Evolutionary conservation across 192 early-diverging fungal species (phyloP).

Genomic region (Backusella morwellensis): DNA sequence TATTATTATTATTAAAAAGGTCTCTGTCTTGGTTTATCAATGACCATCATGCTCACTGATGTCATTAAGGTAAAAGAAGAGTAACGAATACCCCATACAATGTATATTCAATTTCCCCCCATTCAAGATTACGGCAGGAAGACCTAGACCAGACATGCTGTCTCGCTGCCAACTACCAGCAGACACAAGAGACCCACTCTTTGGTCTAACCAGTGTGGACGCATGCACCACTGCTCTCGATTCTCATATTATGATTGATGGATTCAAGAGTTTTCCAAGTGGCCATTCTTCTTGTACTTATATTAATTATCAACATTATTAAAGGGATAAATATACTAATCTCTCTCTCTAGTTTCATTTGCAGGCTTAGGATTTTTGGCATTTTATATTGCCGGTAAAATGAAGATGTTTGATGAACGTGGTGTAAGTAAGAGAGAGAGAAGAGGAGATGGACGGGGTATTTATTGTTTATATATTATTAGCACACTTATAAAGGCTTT

Average conservation of each 20-base stretch:
- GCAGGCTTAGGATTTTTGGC: constrained; percentile 69
- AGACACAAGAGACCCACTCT: constrained; percentile 45
- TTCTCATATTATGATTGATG: constrained; percentile 59
- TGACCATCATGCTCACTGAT: constrained; percentile 47
- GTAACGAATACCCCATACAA: neutral
- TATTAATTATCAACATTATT: neutral
- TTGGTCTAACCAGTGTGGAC: constrained; percentile 53
- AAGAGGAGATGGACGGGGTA: neutral
- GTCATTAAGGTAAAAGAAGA: constrained; percentile 36
- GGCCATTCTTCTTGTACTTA: constrained; percentile 80
- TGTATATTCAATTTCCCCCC: neutral
- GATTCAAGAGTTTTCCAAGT: constrained; percentile 83
- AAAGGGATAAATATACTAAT: neutral
- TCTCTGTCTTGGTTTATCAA: constrained; percentile 42
- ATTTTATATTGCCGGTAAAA: constrained; percentile 70
- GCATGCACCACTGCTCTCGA: constrained; percentile 57
- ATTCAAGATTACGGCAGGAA: constrained; percentile 41
- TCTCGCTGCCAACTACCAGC: constrained; percentile 42
- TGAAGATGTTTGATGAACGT: constrained; percentile 64
- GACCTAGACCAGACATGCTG: constrained; percentile 53
- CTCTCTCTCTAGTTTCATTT: constrained; percentile 52
- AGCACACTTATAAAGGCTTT: constrained; percentile 67
- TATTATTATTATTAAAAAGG: constrained; percentile 18
- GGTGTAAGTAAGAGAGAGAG: constrained; percentile 30
- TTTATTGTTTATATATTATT: neutral